Evolutionary conservation across 2,329 filamentous ascomycete species (phyloP), one percentile per base, ranked within the genome.

Genomic region (Plenodomus lindquistii): DNA sequence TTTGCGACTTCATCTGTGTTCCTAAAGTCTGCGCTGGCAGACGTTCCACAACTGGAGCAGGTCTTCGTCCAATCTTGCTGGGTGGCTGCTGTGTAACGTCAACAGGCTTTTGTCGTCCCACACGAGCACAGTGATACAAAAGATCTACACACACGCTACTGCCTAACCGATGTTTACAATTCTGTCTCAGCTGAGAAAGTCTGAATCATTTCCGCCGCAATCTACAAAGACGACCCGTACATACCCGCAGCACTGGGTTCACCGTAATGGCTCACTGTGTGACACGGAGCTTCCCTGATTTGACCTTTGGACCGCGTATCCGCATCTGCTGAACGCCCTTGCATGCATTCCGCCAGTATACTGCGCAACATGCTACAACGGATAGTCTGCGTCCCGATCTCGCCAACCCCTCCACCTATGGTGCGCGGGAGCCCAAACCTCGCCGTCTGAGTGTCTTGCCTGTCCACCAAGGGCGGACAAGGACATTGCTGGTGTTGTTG

Each of bases 311-410:
- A 16, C 40, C 46, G 52, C 46, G 48, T 45, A 55, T 60, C 52
- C 36, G 49, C 27, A 52, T 40, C 39, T 11, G 37, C 44, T 48
- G 44, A 40, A 42, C 47, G 40, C 46, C 50, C 50, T 63, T 61
- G 52, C 55, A 56, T 57, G 44, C 27, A 43, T 50, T 48, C 24
- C 53, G 31, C 34, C 24, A 16, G 16, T 44, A 48, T 31, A 46
- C 47, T 57, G 61, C 52, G 40, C 52, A 53, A 62, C 61, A 45
- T 47, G 35, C 54, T 48, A 62, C 61, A 50, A 52, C 53, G 38
- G 46, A 46, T 41, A 42, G 27, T 44, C 37, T 40, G 45, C 24
- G 21, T 52, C 42, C 44, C 44, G 48, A 45, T 35, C 42, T 55
- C 44, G 46, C 49, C 42, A 48, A 48, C 48, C 39, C 37, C 40